phyloP scores from a whole-genome alignment of 345 rosid species.

The Noccaea bulbosa region DNA sequence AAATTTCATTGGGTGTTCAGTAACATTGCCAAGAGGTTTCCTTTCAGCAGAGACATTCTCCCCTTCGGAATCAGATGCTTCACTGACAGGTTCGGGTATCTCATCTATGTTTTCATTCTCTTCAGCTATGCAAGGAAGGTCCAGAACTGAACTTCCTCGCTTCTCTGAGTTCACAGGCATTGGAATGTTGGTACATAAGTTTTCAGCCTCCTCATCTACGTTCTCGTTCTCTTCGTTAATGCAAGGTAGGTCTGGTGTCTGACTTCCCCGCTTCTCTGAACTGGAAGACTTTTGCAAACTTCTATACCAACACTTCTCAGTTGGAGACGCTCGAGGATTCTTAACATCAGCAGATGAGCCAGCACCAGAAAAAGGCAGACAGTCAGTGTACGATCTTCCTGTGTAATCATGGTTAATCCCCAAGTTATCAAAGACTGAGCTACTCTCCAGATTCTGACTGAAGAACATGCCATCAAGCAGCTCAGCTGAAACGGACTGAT shows the following conservation, averaged over 20 bases:
- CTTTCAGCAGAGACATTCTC: conserved; percentile 50
- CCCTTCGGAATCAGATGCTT: conserved; percentile 42
- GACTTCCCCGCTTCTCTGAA: conserved; percentile 71
- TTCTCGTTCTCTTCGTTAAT: conserved; percentile 83
- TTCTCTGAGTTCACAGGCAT: conserved; percentile 66
- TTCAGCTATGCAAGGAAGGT: conserved; percentile 82
- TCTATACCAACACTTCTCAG: conserved; percentile 76
- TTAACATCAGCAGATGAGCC: conserved; percentile 48
- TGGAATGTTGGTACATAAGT: conserved; percentile 56
- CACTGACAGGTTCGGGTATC: conserved; percentile 48
- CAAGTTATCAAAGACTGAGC: conserved; percentile 46
- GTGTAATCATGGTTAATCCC: conserved; percentile 44
- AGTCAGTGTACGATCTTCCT: conserved; percentile 53
- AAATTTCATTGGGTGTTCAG: conserved; percentile 45
- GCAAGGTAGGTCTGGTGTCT: conserved; percentile 81
- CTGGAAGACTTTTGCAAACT: conserved; percentile 59
- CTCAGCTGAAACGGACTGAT: conserved; percentile 72
- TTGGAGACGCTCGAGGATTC: conserved; percentile 66
- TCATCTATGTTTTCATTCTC: conserved; percentile 67
- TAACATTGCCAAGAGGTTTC: conserved; percentile 62
- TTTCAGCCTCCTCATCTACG: conserved; percentile 52
- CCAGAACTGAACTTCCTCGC: conserved; percentile 63
- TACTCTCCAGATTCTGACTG: conserved; percentile 45
- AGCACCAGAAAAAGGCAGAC: conserved; percentile 48
- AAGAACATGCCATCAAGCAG: conserved; percentile 57